Conservation (phyloP, 2,329 filamentous ascomycete genomes). For the Thelonectria blattea region DNA sequence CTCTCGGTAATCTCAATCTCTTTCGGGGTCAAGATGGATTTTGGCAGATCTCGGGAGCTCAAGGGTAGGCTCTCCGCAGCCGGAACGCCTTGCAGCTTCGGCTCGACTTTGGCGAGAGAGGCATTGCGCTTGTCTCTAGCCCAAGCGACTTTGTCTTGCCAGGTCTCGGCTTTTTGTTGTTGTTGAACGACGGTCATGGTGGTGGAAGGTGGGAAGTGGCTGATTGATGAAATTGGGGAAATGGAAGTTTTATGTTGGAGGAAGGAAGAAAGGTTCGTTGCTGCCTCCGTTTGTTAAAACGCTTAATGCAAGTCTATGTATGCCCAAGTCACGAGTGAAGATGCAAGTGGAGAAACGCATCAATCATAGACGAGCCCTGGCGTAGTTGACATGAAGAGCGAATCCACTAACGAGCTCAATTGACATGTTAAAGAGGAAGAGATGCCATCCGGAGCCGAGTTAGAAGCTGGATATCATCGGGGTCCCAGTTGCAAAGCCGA, state of each 20-base stretch:
- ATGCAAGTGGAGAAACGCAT: neutral
- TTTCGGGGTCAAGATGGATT: slow-evolving; percentile 30
- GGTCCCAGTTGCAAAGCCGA: slow-evolving; percentile 5
- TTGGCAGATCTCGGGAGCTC: slow-evolving; percentile 33
- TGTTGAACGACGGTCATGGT: slow-evolving; percentile 9
- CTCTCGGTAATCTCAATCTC: slow-evolving; percentile 40
- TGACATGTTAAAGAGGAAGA: neutral
- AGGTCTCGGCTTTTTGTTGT: neutral
- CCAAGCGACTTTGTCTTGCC: slow-evolving; percentile 18
- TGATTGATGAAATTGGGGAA: neutral
- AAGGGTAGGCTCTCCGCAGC: slow-evolving; percentile 24
- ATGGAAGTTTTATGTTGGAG: neutral
- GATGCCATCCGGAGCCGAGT: no score
- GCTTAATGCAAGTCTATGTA: neutral
- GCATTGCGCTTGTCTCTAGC: slow-evolving; percentile 29
- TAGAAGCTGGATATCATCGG: slow-evolving; percentile 5
- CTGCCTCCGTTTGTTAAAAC: neutral
- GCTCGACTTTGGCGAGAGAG: slow-evolving; percentile 36
- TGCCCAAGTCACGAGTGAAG: neutral
- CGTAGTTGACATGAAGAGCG: neutral
- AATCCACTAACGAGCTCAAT: neutral
- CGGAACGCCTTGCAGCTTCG: slow-evolving; percentile 34
- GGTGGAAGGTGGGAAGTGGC: neutral
- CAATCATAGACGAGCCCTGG: neutral
- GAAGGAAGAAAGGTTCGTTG: neutral